Percentiles rank a stretch among this genome's conserved stretches.
Evolutionary conservation across 805 yeast species (phyloP).

Genomic region (Diddensiella santjacobensis): DNA sequence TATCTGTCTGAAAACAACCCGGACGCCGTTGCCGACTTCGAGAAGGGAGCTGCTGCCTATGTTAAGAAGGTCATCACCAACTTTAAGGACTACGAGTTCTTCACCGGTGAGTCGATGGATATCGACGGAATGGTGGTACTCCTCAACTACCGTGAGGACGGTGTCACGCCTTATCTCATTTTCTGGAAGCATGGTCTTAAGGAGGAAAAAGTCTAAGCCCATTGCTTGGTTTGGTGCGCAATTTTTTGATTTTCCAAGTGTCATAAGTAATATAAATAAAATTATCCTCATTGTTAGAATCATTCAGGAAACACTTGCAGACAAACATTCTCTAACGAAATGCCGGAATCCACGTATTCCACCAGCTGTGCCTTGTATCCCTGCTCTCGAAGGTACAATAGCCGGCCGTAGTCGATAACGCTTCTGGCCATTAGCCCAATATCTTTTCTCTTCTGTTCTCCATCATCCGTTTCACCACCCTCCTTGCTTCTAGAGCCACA

Average conservation of each 20-base stretch:
- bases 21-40: slow-evolving; percentile 80
- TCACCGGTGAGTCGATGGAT: slow-evolving; percentile 99
- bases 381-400: slow-evolving; percentile 39
- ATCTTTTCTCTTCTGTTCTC: slow-evolving; percentile 47
- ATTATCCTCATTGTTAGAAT: neutral
- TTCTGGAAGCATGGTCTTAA: slow-evolving; percentile 98
- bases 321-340: slow-evolving; percentile 71
- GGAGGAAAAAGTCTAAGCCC: slow-evolving; percentile 77
- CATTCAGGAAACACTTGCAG: slow-evolving; percentile 30
- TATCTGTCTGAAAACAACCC: slow-evolving; percentile 86
- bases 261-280: neutral
- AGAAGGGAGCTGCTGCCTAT: slow-evolving; percentile 95
- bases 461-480: slow-evolving; percentile 39
- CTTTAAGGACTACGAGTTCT: slow-evolving; percentile 99
- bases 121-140: slow-evolving; percentile 98
- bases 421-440: slow-evolving; percentile 69
- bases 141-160: slow-evolving; percentile 99
- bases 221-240: neutral
- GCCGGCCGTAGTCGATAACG: slow-evolving; percentile 70
- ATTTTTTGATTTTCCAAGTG: neutral
- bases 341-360: slow-evolving; percentile 51
- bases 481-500: slow-evolving; percentile 54
- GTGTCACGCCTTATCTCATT: slow-evolving; percentile 94
- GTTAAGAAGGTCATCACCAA: slow-evolving; percentile 93
- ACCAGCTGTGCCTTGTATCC: slow-evolving; percentile 43